These are phyloP conservation scores for Chaetoscypha palmicola DNA, from an alignment of 2,329 filamentous ascomycete species.

Conservation along the genomic window DNA sequence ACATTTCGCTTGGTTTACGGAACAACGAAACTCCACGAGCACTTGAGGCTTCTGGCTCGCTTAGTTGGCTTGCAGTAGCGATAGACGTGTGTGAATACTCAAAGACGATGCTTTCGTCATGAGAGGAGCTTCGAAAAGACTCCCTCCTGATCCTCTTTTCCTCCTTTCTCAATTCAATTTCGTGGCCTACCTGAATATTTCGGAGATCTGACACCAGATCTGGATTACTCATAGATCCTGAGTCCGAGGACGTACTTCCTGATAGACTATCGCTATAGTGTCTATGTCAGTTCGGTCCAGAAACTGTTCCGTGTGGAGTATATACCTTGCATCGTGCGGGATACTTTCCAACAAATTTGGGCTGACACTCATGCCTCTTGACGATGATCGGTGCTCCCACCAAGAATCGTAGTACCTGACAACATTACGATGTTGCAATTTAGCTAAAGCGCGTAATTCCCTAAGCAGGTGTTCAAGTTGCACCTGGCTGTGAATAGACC, in stretches of 20 bases:
- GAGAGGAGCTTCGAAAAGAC: not conserved
- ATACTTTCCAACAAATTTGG: not conserved
- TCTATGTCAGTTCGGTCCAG: not conserved
- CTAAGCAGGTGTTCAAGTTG: conserved; percentile 38
- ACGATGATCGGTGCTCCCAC: conserved; percentile 53
- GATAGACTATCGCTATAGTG: not conserved
- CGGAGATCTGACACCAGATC: not conserved
- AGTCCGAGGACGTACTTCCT: not conserved
- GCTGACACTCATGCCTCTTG: no score
- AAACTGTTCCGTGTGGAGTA: not conserved
- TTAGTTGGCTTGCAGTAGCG: not conserved
- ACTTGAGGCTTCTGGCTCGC: not conserved
- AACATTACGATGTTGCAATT: conserved; percentile 57
- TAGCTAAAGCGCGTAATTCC: conserved; percentile 45
- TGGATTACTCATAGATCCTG: not conserved
- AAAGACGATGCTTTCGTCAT: conserved; percentile 6
- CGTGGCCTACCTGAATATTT: conserved; percentile 1
- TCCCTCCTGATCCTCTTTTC: not conserved
- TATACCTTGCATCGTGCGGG: conserved; percentile 4
- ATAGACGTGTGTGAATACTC: not conserved
- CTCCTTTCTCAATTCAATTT: conserved; percentile 6
- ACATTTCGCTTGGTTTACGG: conserved; percentile 10
- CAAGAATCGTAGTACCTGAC: conserved; percentile 60
- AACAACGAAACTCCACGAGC: not conserved
- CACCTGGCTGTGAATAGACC: conserved; percentile 35